Percentiles rank a stretch among this genome's conserved stretches.
Conservation (phyloP, 75 land plant genomes). For the Pseudotsuga menziesii region DNA sequence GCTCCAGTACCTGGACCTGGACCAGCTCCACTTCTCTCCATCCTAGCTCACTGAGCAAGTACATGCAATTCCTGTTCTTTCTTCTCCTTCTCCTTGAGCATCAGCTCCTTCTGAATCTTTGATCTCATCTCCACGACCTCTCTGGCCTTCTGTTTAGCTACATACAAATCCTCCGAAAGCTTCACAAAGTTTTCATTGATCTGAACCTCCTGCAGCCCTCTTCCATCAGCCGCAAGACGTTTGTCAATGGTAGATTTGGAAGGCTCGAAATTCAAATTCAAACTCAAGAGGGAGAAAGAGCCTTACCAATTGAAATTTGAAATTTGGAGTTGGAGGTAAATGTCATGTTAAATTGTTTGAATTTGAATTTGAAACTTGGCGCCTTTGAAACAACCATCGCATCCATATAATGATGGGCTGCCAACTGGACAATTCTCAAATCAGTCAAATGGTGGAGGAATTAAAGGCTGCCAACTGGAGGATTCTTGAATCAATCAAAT, state of each 20-base stretch:
- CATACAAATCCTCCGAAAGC: constrained; percentile 83
- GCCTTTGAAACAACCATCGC: no score
- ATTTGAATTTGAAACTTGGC: no score
- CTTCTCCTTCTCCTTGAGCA: constrained; percentile 91
- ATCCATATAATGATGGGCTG: no score
- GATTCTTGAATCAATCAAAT: no score
- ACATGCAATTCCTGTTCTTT: constrained; percentile 75
- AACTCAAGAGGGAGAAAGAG: no score
- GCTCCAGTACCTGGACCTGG: constrained; percentile 25
- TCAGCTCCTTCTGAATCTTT: constrained; percentile 83
- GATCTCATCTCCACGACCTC: constrained; percentile 94
- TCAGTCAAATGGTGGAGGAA: no score
- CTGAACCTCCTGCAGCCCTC: constrained; percentile 94
- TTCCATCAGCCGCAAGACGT: constrained; percentile 90
- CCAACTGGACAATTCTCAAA: no score
- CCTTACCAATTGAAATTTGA: no score
- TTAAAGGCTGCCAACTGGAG: no score
- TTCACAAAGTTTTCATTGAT: constrained; percentile 95
- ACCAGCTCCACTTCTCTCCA: constrained; percentile 78
- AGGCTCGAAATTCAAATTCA: constrained; percentile 32
- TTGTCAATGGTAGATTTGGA: constrained; percentile 88
- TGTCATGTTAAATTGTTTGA: no score
- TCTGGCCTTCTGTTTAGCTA: constrained; percentile 92
- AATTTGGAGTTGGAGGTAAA: no score
- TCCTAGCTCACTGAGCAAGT: constrained; percentile 79